Evolutionary conservation across 441 rosid species (phyloP), one percentile per base, ranked within the genome.

Genomic region (Corymbia calophylla): DNA sequence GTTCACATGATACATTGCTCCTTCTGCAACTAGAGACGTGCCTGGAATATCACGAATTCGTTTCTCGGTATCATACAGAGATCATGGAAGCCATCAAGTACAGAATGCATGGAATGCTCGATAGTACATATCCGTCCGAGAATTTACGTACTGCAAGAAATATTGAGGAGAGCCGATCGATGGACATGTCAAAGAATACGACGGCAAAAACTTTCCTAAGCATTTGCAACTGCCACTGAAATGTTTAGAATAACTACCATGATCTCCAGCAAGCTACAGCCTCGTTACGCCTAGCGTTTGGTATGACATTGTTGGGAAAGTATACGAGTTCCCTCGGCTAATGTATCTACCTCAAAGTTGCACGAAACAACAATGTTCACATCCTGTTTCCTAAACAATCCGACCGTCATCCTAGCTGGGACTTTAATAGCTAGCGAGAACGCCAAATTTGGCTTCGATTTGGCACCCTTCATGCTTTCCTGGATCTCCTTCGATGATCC

Each of bases 261-360:
- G 82, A 39, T 39, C 49, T 25, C 82, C 82, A 39, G 82, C 51
- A 73, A 73, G 82, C 82, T 39, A 39, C 17, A 12, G 48, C 44
- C 82, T 73, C 82, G 29, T 73, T 39, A 48, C 51, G 25, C n/a
- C 49, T 88, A 77, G 87, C 51, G 88, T 32, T 89, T 18, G 49
- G 91, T 88, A 53, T 82, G 58, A 89, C 93, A 93, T 60, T 88
- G 27, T 87, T 91, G 92, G 25, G 89, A 88, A 39, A 90, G 87
- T 86, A 62, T 14, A 17, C 77, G 89, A 88, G 53, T 88, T 23
- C 77, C 87, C 84, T n/a, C 19, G 10, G 54, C 87, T 48, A 88
- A 81, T 44, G 87, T 88, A 60, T 92, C 91, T 21, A 90, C 93
- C 68, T 29, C n/a, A 82, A 88, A 88, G 17, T 58, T 88, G 58